Evolutionary conservation across 306 rosid genomes (phyloP).

Genomic region (Vigna unguiculata): DNA sequence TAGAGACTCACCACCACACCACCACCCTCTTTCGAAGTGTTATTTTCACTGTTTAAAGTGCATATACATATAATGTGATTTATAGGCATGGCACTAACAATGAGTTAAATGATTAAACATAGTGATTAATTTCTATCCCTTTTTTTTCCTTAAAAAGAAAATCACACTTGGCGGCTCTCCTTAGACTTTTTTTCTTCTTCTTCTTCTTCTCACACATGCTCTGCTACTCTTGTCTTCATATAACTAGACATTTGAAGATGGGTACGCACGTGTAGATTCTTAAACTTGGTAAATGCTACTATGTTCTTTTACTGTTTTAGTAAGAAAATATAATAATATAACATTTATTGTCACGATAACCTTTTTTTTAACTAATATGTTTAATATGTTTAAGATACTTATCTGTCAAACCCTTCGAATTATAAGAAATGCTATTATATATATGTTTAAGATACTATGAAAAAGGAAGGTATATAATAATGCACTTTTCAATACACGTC

Average conservation of each 20-base stretch:
- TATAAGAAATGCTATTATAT: slow-evolving; percentile 5
- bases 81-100: slow-evolving; percentile 33
- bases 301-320: neutral
- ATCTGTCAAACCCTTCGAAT: neutral
- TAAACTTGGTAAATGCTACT: neutral
- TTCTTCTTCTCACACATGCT: slow-evolving; percentile 6
- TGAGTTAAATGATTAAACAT: slow-evolving; percentile 12
- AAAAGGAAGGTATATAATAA: neutral
- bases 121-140: neutral
- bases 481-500: neutral
- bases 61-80: neutral
- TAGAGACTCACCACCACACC: slow-evolving; percentile 1
- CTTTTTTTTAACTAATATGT: too few relatives aligned
- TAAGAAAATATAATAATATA: neutral
- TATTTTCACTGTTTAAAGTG: neutral
- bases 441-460: neutral
- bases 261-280: neutral
- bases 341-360: neutral
- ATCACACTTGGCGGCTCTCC: slow-evolving; percentile 25
- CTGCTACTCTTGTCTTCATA: neutral
- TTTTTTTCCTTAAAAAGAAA: neutral
- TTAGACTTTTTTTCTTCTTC: too few relatives aligned
- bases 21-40: neutral
- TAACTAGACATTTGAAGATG: neutral
- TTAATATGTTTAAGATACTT: neutral